Evolutionary conservation across 1,139 yeast genomes (phyloP).

Genomic region (Magnusiomyces ingens): DNA sequence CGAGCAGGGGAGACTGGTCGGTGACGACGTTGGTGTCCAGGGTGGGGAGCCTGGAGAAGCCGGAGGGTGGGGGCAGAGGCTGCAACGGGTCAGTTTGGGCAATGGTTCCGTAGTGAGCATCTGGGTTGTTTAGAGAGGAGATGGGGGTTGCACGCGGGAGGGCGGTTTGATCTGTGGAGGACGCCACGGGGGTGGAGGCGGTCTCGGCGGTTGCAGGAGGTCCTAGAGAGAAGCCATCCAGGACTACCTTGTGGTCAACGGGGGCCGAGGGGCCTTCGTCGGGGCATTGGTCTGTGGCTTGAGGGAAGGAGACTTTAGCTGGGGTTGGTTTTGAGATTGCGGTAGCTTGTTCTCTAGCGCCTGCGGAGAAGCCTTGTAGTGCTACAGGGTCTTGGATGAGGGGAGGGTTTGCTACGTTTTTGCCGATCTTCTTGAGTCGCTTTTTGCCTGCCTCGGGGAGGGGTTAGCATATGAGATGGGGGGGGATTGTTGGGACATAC

Average conservation of each 20-base stretch:
- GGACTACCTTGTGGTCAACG: conserved; percentile 7
- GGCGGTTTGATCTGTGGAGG: neutral
- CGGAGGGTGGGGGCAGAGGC: conserved; percentile 2
- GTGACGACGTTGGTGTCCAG: conserved; percentile 16
- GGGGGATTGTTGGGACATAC: conserved; percentile 19
- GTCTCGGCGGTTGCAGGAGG: conserved; percentile 27
- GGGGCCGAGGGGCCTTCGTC: conserved; percentile 13
- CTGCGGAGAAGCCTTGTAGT: conserved; percentile 6
- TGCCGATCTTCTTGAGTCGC: conserved; percentile 43
- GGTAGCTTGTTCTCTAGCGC: conserved; percentile 14
- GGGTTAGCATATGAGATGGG: neutral
- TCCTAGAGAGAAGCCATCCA: conserved; percentile 17
- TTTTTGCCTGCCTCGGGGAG: conserved; percentile 43
- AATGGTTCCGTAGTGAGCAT: neutral
- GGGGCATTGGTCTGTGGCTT: conserved; percentile 2
- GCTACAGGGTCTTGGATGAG: conserved; percentile 15
- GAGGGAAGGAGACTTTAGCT: neutral
- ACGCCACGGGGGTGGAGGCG: neutral
- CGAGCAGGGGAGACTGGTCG: conserved; percentile 31
- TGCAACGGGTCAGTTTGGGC: neutral
- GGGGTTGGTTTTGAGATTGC: conserved; percentile 10
- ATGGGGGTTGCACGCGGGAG: conserved; percentile 3
- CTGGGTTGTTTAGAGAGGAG: neutral
- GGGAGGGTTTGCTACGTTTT: conserved; percentile 14
- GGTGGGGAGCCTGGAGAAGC: neutral